Evolutionary conservation across 2,329 filamentous ascomycete genomes (phyloP).

Genomic region (Curvularia sp.): DNA sequence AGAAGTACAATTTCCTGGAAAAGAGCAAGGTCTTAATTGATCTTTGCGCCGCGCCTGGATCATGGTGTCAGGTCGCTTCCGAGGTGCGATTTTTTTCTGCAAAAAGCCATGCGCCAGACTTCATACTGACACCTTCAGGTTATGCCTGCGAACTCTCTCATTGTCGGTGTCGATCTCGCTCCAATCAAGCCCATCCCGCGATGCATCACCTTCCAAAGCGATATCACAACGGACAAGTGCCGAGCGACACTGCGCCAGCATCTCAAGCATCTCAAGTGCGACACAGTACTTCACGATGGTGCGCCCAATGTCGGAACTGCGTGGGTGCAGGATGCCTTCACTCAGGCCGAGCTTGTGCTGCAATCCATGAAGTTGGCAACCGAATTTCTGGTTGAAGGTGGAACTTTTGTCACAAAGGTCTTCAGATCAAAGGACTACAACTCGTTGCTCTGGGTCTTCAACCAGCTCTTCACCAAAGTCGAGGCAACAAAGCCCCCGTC

Average conservation of each 20-base stretch:
- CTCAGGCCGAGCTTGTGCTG: constrained; percentile 90
- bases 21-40: constrained; percentile 96
- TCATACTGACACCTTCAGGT: constrained; percentile 51
- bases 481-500: constrained; percentile 97
- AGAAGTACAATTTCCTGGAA: constrained; percentile 98
- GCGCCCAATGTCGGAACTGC: constrained; percentile 97
- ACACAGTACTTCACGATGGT: constrained; percentile 94
- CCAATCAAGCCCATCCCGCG: constrained; percentile 96
- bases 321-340: constrained; percentile 98
- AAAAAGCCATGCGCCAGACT: background rate
- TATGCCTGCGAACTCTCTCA: constrained; percentile 89
- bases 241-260: constrained; percentile 87
- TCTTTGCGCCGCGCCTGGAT: constrained; percentile 93
- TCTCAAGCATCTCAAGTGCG: constrained; percentile 94
- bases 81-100: constrained; percentile 70
- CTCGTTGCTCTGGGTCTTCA: constrained; percentile 93
- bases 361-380: constrained; percentile 93
- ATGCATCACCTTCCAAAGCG: constrained; percentile 94
- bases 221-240: constrained; percentile 97
- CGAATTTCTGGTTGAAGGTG: constrained; percentile 79
- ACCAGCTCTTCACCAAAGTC: constrained; percentile 92
- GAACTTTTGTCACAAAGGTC: constrained; percentile 95
- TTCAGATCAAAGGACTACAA: constrained; percentile 98
- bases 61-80: constrained; percentile 70
- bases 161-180: constrained; percentile 90